Base-by-base conservation (phyloP, 495 filamentous ascomycete genomes). In the Poronia punctata region DNA sequence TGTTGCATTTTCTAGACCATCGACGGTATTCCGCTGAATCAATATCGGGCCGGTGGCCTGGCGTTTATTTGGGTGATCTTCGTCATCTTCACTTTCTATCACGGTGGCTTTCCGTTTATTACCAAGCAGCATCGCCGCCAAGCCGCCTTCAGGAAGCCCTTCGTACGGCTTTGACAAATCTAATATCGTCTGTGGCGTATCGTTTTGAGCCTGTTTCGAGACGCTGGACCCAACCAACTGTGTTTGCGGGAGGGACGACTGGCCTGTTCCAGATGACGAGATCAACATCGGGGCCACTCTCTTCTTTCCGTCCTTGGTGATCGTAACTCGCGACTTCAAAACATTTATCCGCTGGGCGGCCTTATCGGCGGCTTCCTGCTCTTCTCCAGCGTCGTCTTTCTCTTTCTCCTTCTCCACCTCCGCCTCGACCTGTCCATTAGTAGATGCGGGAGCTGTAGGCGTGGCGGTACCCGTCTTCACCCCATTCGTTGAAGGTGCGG, bases 241-340 rank as follows among this genome's bases (percentile, higher is more conserved):
- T 8, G 86, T 76, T 44, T 88, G 84, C 0, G 89, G 89, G n/a
- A 95, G 67, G 8, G 87, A 92, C 1, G 87, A 87, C 48, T 90
- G 82, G 11, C 83, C 84, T 5, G 77, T 82, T 6, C 83, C 86
- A 15, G 84, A 82, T 14, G 79, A 86, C 3, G 92, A 96, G 11
- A 99, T 84, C 3, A 99, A 73, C 50, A 97, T 62, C 5, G 92
- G 92, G 3, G 86, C 85, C 39, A 99, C 88, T 17, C 93, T 78
- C 65, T 97, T 99, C 64, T 88, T 96, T 12, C 92, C 92, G 38
- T 99, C 92, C 59, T 97, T 96, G 1, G 88, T 95, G 34, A 94
- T 84, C 12, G 88, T 95, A 6, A 95, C 86, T 7, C 90, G 81
- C 35, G 86, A 79, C 59, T 97, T 97, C 43, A 96, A 57, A 38